Base-by-base conservation (phyloP, 208 protist genomes). In the Trypanosoma grayi region DNA sequence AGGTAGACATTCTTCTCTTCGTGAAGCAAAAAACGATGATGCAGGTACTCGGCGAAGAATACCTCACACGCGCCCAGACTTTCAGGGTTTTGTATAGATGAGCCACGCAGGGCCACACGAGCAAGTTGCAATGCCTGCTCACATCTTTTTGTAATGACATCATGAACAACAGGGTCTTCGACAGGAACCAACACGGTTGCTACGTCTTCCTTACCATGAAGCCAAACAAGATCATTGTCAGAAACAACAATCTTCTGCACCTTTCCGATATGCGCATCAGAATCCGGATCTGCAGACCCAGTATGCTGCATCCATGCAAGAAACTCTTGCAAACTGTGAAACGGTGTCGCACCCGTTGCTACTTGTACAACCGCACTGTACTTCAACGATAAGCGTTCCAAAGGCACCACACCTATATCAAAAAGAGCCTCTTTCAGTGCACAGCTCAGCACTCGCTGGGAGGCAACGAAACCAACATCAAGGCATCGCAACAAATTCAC, bases 291-390 rank as follows among this genome's bases (percentile, higher is more conserved):
- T 22, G 10, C 10, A 5, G 6, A 40, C 20, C 37, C 39, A 13
- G 8, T 6, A 52, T 27, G 46, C 11, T 53, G 43, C 20, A 28
- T 34, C 48, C 46, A 73, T 28, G 30, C 20, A 28, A 59, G 11
- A 57, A 73, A 66, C 58, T 73, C 60, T 39, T 33, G n/a, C 1
- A 60, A 31, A 31, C 46, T 61, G 36, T 73, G 66, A 57, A 73
- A 66, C n/a, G 60, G 51, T 20, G 40, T 66, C 13, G 66, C 57
- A 25, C 52, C 66, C 24, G 66, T 66, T 13, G 51, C 51, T 13
- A 22, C 16, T 34, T 60, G 36, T 25, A 60, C 43, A 40, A 48
- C 20, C 41, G 22, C 50, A 52, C 6, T 47, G 27, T 56, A 10
- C 4, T 46, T 0, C 37, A 66, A 58, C 7, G 66, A 73, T 4